These are phyloP conservation scores for Coniochaeta ligniaria DNA, from an alignment of 2,329 filamentous ascomycete genomes.

Conservation along the genomic window DNA sequence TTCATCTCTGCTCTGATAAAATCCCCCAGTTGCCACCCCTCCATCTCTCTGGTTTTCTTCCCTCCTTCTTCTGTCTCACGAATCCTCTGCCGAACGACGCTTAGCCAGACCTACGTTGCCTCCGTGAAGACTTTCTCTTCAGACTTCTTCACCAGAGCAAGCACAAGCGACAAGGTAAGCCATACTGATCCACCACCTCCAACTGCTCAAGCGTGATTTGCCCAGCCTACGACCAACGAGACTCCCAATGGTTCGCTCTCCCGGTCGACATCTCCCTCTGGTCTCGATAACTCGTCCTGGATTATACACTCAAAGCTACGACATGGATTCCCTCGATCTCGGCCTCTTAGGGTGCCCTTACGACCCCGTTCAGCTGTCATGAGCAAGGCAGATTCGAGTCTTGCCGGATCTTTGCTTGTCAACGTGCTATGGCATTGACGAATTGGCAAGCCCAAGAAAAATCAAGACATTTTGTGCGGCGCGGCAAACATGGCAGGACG, in stretches of 20 bases:
- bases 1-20: slow-evolving; percentile 20
- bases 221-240: background rate
- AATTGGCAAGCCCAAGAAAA: background rate
- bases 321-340: background rate
- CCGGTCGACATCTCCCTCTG: background rate
- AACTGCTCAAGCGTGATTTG: background rate
- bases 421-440: background rate
- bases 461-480: background rate
- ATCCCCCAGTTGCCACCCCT: slow-evolving; percentile 22
- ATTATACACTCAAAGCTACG: background rate
- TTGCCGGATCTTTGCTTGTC: background rate
- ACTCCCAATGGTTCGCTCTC: background rate
- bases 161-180: background rate
- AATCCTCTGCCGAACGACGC: slow-evolving; percentile 4
- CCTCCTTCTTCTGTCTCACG: slow-evolving; percentile 16
- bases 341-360: background rate
- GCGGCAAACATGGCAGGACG: background rate
- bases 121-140: background rate
- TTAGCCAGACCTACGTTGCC: background rate
- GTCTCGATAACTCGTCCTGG: background rate
- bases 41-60: slow-evolving; percentile 15
- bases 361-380: background rate
- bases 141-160: background rate
- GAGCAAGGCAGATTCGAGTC: background rate
- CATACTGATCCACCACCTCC: background rate